A percentile compares a stretch with the other conserved stretches of the same genome.
phyloP scores from a whole-genome alignment of 2,329 filamentous ascomycete species.

The Venturia asperata region DNA sequence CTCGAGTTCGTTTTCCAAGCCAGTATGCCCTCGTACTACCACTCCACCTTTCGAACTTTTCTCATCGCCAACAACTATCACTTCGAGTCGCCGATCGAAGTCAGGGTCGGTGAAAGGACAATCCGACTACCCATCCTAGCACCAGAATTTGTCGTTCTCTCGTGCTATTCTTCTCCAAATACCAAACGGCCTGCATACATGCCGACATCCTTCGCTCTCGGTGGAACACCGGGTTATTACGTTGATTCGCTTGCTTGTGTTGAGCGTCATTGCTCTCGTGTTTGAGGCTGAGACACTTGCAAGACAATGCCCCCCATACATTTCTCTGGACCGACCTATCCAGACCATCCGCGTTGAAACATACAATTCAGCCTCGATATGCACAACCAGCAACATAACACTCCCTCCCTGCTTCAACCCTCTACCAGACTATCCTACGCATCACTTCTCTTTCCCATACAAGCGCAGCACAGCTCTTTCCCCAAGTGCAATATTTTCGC shows the following conservation, averaged over 20 bases:
- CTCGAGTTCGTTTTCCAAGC: slow-evolving; percentile 13
- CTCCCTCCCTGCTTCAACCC: no score
- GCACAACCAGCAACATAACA: no score
- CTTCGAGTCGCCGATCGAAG: not conserved
- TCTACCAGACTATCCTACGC: no score
- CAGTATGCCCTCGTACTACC: slow-evolving; percentile 12
- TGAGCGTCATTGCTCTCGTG: slow-evolving; percentile 8
- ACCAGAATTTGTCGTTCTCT: not conserved
- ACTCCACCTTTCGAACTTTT: slow-evolving; percentile 8
- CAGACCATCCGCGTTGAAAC: not conserved
- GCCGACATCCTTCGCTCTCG: not conserved
- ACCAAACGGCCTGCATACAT: not conserved
- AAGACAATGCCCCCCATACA: no score
- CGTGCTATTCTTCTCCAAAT: not conserved
- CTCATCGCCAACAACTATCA: slow-evolving; percentile 11
- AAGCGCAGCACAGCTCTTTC: no score
- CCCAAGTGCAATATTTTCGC: not conserved
- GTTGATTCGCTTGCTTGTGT: not conserved
- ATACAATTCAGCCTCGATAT: no score
- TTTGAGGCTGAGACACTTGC: no score
- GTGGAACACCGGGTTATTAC: not conserved
- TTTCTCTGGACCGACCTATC: not conserved
- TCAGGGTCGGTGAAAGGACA: slow-evolving; percentile 1
- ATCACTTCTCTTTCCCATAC: no score
- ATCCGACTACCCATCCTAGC: not conserved